Percentiles rank a stretch among this genome's conserved stretches.
These are phyloP conservation scores for Arachnomyces sp. DNA, from an alignment of 2,329 filamentous ascomycete species.

Conservation along the genomic window DNA sequence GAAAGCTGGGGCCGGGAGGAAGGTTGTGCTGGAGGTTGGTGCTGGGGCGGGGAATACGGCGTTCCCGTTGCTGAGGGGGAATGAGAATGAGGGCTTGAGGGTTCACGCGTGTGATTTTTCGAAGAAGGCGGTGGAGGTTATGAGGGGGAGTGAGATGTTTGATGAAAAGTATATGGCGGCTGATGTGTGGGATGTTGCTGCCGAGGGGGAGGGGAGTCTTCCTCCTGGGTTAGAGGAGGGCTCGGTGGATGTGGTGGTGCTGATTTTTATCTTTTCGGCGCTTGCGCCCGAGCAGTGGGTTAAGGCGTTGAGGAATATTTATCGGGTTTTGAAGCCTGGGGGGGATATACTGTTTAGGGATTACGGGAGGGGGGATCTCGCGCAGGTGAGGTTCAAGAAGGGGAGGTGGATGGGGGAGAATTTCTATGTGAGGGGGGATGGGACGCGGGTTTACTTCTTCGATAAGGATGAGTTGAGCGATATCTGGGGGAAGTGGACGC, in stretches of 20 bases:
- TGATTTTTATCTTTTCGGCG: slow-evolving; percentile 97
- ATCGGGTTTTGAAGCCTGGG: slow-evolving; percentile 76
- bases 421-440: slow-evolving; percentile 92
- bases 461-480: slow-evolving; percentile 70
- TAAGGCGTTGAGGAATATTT: slow-evolving; percentile 71
- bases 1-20: slow-evolving; percentile 57
- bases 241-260: slow-evolving; percentile 82
- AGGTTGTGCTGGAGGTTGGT: slow-evolving; percentile 77
- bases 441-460: slow-evolving; percentile 96
- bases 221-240: slow-evolving; percentile 68
- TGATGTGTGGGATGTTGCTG: slow-evolving; percentile 88
- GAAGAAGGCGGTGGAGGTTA: slow-evolving; percentile 88
- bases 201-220: slow-evolving; percentile 46
- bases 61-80: slow-evolving; percentile 78
- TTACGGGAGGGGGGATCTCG: slow-evolving; percentile 89
- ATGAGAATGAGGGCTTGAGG: slow-evolving; percentile 71
- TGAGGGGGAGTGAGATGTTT: slow-evolving; percentile 72
- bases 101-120: slow-evolving; percentile 96
- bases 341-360: slow-evolving; percentile 93
- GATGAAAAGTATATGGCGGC: slow-evolving; percentile 64
- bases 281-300: slow-evolving; percentile 78
- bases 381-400: slow-evolving; percentile 95
- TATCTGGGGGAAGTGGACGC: slow-evolving; percentile 61
- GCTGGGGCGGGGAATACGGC: slow-evolving; percentile 95
- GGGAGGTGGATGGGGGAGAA: slow-evolving; percentile 90